These are phyloP conservation scores for Sporopachydermia quercuum DNA, from an alignment of 805 yeast species.

Conservation along the genomic window DNA sequence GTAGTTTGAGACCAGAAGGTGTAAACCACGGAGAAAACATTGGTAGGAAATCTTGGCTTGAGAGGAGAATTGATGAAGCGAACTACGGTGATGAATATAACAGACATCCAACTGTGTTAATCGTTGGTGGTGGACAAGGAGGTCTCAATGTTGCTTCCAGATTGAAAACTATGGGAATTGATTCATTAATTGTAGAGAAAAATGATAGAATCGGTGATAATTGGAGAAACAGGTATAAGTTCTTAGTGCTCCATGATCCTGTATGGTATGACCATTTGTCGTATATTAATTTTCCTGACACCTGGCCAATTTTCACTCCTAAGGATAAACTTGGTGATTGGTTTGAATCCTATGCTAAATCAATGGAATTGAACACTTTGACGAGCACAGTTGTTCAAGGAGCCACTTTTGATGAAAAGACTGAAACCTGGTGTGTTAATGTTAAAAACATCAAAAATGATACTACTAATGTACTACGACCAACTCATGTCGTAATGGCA, in stretches of 20 bases:
- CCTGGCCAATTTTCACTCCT: conserved; percentile 29
- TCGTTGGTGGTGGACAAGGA: conserved; percentile 34
- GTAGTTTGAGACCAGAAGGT: conserved; percentile 21
- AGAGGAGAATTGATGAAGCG: conserved; percentile 13
- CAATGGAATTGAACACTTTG: conserved; percentile 27
- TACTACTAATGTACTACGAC: conserved; percentile 12
- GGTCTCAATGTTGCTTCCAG: conserved; percentile 29
- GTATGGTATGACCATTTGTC: conserved; percentile 28
- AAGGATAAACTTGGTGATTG: conserved; percentile 30
- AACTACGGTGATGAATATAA: conserved; percentile 18
- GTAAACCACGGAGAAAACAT: conserved; percentile 25
- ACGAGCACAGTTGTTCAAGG: conserved; percentile 18
- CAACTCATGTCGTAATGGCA: conserved; percentile 26
- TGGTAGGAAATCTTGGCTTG: conserved; percentile 25
- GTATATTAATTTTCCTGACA: conserved; percentile 25
- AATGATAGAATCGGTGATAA: conserved; percentile 27
- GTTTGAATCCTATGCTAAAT: conserved; percentile 25
- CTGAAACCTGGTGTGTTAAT: conserved; percentile 21
- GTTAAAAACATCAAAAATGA: conserved; percentile 15
- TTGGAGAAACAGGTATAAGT: conserved; percentile 31
- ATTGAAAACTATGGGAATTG: conserved; percentile 26
- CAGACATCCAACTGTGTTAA: conserved; percentile 25
- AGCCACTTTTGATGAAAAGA: conserved; percentile 18
- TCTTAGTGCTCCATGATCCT: conserved; percentile 31
- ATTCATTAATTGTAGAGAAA: conserved; percentile 24